Conservation (phyloP, 2,329 filamentous ascomycete species). For the Coleophoma eucalyptorum region DNA sequence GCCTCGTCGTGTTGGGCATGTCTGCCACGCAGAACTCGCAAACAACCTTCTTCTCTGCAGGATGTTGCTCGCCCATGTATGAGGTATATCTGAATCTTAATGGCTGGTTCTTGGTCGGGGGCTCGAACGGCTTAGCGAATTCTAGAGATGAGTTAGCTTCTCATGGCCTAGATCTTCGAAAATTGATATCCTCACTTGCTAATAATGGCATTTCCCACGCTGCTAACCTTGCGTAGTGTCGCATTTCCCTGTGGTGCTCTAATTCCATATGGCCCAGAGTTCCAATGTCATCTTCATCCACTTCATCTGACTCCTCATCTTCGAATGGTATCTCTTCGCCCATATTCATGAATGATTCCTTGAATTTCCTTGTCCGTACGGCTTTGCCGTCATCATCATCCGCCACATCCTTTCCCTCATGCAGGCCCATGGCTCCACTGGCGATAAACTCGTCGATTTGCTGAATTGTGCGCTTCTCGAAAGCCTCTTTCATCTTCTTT, state of each 20-base stretch:
- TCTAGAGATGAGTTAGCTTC: constrained; percentile 45
- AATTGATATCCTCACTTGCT: constrained; percentile 63
- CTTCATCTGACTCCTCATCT: constrained; percentile 38
- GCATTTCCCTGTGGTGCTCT: constrained; percentile 81
- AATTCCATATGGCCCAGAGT: constrained; percentile 81
- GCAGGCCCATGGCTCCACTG: background rate
- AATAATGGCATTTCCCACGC: constrained; percentile 96
- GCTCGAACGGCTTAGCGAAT: constrained; percentile 75
- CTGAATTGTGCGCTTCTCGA: constrained; percentile 2
- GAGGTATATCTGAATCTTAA: constrained; percentile 95
- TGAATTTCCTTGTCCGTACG: constrained; percentile 15
- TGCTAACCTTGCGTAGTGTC: constrained; percentile 81
- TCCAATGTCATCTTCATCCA: constrained; percentile 80
- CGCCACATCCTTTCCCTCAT: background rate
- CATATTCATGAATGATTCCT: constrained; percentile 28
- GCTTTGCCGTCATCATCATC: background rate
- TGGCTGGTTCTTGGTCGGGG: constrained; percentile 63
- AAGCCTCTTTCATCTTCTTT: background rate
- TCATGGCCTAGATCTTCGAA: background rate
- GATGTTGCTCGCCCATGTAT: constrained; percentile 92
- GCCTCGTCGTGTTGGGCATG: constrained; percentile 59
- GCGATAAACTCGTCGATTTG: constrained; percentile 4
- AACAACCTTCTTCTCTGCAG: constrained; percentile 89
- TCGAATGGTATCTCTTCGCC: constrained; percentile 25
- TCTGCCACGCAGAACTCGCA: constrained; percentile 80